These are phyloP conservation scores for Chionographis japonica DNA, from an alignment of 106 monocot genomes.

Conservation along the genomic window DNA sequence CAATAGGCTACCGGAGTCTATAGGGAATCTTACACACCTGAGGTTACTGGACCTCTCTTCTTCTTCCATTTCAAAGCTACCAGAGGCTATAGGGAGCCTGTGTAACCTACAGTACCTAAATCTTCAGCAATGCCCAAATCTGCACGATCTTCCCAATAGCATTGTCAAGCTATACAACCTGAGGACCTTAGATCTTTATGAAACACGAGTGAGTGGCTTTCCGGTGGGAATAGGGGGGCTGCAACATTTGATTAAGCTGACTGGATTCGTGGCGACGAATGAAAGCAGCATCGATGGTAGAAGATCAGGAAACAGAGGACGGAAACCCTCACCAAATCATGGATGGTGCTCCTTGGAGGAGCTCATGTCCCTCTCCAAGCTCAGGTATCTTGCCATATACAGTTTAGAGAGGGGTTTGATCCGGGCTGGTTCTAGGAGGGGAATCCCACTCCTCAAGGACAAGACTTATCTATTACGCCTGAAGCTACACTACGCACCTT, in stretches of 20 bases:
- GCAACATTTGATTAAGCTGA: background rate
- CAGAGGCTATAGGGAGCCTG: conserved; percentile 4
- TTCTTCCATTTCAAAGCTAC: background rate
- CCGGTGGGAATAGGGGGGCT: no score
- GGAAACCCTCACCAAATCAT: background rate
- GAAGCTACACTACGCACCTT: no score
- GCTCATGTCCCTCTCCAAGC: no score
- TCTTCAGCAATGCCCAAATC: background rate
- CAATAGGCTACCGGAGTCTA: conserved; percentile 1
- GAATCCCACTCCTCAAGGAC: no score
- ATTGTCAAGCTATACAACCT: conserved; percentile 2
- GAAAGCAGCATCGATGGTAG: no score
- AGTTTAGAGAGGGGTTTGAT: no score
- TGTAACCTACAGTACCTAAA: conserved; percentile 5
- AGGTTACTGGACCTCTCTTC: background rate
- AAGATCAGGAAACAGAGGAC: no score
- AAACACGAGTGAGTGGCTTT: no score
- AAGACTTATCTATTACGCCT: no score
- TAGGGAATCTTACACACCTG: conserved; percentile 9
- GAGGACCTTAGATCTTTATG: background rate
- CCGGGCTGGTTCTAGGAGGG: no score
- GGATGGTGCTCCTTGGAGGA: conserved; percentile 7
- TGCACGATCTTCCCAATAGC: background rate
- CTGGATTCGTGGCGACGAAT: no score
- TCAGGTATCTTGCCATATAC: no score